Evolutionary conservation across 768 basidiomycete species (phyloP), one percentile per base, ranked within the genome.

Genomic region (Suillus cothurnatus): DNA sequence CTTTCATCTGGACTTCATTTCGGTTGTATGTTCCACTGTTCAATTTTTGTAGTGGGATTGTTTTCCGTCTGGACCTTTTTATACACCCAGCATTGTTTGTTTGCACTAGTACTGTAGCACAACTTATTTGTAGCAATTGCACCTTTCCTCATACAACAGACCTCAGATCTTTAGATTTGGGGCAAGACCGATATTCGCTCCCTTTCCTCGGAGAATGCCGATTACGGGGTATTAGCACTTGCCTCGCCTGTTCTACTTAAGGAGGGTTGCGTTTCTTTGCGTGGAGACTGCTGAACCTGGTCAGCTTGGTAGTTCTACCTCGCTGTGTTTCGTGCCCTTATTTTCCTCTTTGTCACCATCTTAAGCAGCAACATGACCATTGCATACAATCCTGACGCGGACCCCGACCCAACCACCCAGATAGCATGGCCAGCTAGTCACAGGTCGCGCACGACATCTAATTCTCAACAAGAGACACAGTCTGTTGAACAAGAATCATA

Each of bases 361-460:
- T 62, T 62, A 61, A 61, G 64, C 72, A 71, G 70, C 61, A 55
- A 34, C 2, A 92, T 92, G 90, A 80, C 89, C 66, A 85, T 88
- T 71, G 83, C 88, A 49, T 79, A 86, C 66, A 77, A 72, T 66
- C 71, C 72, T 19, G 79, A 80, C 69, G 74, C 86, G 23, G 89
- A 90, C 72, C 88, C 91, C 28, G 91, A 92, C 74, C 89, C 90
- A n/a, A 90, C 89, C 0, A 88, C 87, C 15, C 92, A 92, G 74
- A 88, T 92, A 55, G 77, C 92, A 28, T 93, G 92, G 92, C 92
- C 92, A 57, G 77, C 76, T 38, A 75, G 71, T 47, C 72, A 72
- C 68, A 79, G 71, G 69, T 76, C 76, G 68, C 71, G 72, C 19
- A 75, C 72, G 5, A 52, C 69, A 21, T 70, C 70, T 19, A 65